Base-by-base conservation (phyloP, 1,284 basidiomycete species). In the Fomes fomentarius region DNA sequence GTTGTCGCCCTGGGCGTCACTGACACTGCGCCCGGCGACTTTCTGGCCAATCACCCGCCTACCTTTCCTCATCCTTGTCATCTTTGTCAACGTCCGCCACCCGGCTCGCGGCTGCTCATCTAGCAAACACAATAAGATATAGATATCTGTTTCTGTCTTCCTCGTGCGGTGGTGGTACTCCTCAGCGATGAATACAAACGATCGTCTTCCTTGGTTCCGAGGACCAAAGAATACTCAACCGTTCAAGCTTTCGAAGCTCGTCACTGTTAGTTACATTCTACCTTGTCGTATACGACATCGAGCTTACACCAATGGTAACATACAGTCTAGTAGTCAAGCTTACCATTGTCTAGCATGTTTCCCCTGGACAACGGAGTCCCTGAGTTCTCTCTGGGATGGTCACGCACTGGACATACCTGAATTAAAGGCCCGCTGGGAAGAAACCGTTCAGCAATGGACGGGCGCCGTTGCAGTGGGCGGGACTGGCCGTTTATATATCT, bases 391-490 rank as follows among this genome's bases (percentile, higher is more conserved):
- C 6, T 85, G 80, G 80, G 67, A 71, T 19, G 79, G 79, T n/a
- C 58, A 60, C 7, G 59, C 52, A 70, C 21, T 61, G 3, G 46
- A 73, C 34, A 64, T 70, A 7, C 65, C 69, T 5, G 66, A 75
- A 17, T 21, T 59, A 11, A 54, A 68, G 5, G 50, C 66, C n/a
- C 51, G 65, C 31, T 88, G 85, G 85, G 71, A 66, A 28, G 47
- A 48, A 17, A 74, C 81, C 64, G 68, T 82, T 15, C 60, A 71
- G 4, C 62, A 75, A 34, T 85, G 77, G 70, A 69, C 71, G 37
- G 81, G 81, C 48, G 71, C 77, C 38, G 68, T 85, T 33, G 77
- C 77, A 38, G 74, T 84, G 9, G 82, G 80, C n/a, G 75, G 74
- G 19, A 69, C 69, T 17, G 67, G 69, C 7, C 57, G 53, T 38